Percentiles rank a stretch among this genome's conserved stretches.
These are phyloP conservation scores for Tetrapyrgos nigripes DNA, from an alignment of 1,284 basidiomycete species.

Conservation along the genomic window DNA sequence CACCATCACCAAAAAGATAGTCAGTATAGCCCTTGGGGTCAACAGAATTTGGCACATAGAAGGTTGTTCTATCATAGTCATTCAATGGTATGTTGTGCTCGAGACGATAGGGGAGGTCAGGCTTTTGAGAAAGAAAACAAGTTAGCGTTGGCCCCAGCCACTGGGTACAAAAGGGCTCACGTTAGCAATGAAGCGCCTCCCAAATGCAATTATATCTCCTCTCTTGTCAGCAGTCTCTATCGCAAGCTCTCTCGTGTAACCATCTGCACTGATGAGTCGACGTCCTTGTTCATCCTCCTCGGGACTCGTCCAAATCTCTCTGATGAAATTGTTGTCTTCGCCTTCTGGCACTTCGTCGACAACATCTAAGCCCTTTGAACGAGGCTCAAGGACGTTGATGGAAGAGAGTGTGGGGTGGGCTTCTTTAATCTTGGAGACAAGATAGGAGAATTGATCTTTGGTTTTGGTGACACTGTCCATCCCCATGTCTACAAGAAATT, in stretches of 20 bases:
- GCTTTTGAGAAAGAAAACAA: too few species aligned
- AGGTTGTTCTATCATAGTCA: too few species aligned
- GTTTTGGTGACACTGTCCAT: constrained; percentile 52
- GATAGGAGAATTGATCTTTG: constrained; percentile 47
- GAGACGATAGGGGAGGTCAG: too few species aligned
- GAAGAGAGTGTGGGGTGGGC: constrained; percentile 61
- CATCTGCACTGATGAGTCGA: constrained; percentile 56
- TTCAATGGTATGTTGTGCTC: too few species aligned
- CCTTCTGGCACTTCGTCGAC: constrained; percentile 8
- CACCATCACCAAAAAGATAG: too few species aligned
- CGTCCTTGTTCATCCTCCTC: constrained; percentile 29
- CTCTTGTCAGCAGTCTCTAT: constrained; percentile 38
- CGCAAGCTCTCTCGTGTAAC: constrained; percentile 42
- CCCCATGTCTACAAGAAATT: too few species aligned
- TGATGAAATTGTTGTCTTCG: constrained; percentile 44
- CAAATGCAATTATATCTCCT: constrained; percentile 40
- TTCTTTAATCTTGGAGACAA: too few species aligned
- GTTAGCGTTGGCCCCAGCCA: too few species aligned
- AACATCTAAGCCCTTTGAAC: constrained; percentile 30
- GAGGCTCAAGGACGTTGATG: constrained; percentile 62
- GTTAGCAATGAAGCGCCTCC: constrained; percentile 60
- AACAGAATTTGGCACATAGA: too few species aligned
- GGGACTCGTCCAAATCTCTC: too few species aligned
- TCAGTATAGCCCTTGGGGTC: too few species aligned
- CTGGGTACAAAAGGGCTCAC: too few species aligned